These are phyloP conservation scores for Suhomyces anneliseae DNA, from an alignment of 1,139 yeast species.

Conservation along the genomic window DNA sequence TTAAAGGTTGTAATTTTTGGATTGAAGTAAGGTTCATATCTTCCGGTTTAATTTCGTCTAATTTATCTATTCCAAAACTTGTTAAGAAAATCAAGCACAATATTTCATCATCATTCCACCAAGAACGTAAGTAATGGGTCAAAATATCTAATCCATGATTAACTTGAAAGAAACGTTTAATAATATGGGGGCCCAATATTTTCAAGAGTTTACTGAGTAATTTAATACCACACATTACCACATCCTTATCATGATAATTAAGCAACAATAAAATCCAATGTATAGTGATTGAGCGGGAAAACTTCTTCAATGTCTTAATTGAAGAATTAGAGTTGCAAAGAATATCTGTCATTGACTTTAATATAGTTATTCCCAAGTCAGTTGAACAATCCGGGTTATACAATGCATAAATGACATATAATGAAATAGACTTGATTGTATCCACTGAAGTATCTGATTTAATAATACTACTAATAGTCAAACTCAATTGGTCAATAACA, in stretches of 20 bases:
- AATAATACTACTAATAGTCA: slow-evolving; percentile 25
- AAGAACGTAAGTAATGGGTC: slow-evolving; percentile 41
- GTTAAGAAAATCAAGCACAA: slow-evolving; percentile 37
- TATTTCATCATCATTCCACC: slow-evolving; percentile 48
- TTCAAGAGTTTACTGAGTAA: slow-evolving; percentile 51
- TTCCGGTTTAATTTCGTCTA: neutral
- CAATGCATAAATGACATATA: slow-evolving; percentile 39
- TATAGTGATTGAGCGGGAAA: slow-evolving; percentile 58
- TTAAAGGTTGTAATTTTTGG: slow-evolving; percentile 3
- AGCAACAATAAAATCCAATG: slow-evolving; percentile 67
- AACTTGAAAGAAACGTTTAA: slow-evolving; percentile 49
- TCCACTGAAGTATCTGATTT: slow-evolving; percentile 40
- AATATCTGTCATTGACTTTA: slow-evolving; percentile 32
- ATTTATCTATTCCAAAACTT: slow-evolving; percentile 38
- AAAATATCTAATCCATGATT: slow-evolving; percentile 58
- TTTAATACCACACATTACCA: slow-evolving; percentile 48
- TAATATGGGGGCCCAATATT: slow-evolving; percentile 47
- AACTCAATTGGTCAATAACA: slow-evolving; percentile 19
- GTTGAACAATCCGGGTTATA: slow-evolving; percentile 30
- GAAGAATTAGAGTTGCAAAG: slow-evolving; percentile 34
- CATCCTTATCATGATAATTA: slow-evolving; percentile 35
- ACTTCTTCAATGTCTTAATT: slow-evolving; percentile 41
- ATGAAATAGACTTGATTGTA: slow-evolving; percentile 34
- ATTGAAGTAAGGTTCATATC: slow-evolving; percentile 5
- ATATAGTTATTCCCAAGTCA: slow-evolving; percentile 30